phyloP scores from a whole-genome alignment of 768 basidiomycete species.

The Psilocybe azurescens region DNA sequence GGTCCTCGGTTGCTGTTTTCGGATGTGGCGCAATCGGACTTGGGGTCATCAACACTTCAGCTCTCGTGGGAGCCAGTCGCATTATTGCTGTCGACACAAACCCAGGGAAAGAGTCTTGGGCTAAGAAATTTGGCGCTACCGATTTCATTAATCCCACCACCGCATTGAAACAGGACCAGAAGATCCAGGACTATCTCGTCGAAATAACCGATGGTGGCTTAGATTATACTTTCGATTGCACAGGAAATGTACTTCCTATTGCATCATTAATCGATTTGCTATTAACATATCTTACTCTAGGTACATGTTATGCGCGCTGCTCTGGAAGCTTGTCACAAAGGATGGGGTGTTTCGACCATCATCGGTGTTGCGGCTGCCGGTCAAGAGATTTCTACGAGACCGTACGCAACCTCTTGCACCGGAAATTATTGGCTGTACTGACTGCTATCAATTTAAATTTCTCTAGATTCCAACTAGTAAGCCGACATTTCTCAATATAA shows the following conservation, averaged over 20 bases:
- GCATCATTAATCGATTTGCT: background rate
- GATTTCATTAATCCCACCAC: constrained; percentile 87
- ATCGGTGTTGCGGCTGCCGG: constrained; percentile 98
- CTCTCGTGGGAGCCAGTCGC: constrained; percentile 79
- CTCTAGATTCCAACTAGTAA: constrained; percentile 58
- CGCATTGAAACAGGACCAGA: constrained; percentile 73
- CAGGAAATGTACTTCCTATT: constrained; percentile 70
- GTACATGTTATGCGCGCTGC: constrained; percentile 94
- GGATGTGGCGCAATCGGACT: constrained; percentile 97
- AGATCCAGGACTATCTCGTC: constrained; percentile 88
- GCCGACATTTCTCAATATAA: constrained; percentile 3
- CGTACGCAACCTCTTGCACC: constrained; percentile 49
- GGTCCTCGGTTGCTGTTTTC: constrained; percentile 91
- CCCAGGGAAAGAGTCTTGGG: constrained; percentile 85
- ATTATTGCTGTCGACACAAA: constrained; percentile 95
- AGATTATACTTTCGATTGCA: constrained; percentile 97
- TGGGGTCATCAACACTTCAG: constrained; percentile 85
- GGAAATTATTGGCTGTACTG: background rate
- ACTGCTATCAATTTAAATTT: background rate
- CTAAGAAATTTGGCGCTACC: constrained; percentile 91
- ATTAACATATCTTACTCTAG: constrained; percentile 35
- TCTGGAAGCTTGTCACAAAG: constrained; percentile 98
- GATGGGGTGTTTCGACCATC: constrained; percentile 96
- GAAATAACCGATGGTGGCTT: constrained; percentile 96
- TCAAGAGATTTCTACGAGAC: constrained; percentile 90